A percentile compares a stretch with the other conserved stretches of the same genome.
Conservation (phyloP, 2,329 filamentous ascomycete genomes). For the Trichophyton simii region DNA sequence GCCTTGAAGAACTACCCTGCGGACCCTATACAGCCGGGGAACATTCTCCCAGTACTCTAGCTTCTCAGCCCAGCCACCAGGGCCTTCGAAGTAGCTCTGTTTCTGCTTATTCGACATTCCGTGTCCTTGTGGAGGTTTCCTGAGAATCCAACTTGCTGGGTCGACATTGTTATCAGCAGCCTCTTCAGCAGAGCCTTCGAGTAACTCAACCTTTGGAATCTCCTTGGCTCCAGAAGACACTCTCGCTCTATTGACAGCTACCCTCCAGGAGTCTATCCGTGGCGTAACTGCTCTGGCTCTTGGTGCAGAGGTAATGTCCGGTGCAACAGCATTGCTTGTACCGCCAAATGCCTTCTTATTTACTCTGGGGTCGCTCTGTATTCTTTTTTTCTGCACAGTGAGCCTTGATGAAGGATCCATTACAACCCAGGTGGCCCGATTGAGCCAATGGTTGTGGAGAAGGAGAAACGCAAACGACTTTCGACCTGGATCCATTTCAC, state of each 20-base stretch:
- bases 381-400: constrained; percentile 20
- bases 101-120: constrained; percentile 25
- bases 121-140: constrained; percentile 29
- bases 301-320: constrained; percentile 12
- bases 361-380: constrained; percentile 26
- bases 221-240: constrained; percentile 20
- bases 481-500: constrained; percentile 28
- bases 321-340: constrained; percentile 16
- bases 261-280: constrained; percentile 29
- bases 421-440: constrained; percentile 29
- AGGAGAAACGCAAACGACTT: constrained; percentile 30
- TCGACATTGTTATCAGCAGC: constrained; percentile 29
- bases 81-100: constrained; percentile 29
- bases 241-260: constrained; percentile 26
- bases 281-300: constrained; percentile 18
- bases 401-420: constrained; percentile 29
- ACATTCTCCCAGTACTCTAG: constrained; percentile 30
- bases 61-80: constrained; percentile 29
- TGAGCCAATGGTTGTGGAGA: constrained; percentile 33
- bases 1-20: constrained; percentile 26
- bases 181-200: constrained; percentile 27
- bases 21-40: constrained; percentile 25
- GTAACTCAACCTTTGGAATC: constrained; percentile 22
- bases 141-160: constrained; percentile 30
- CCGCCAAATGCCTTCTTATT: constrained; percentile 16